phyloP scores from a whole-genome alignment of 495 filamentous ascomycete species.

The Daldinia loculata region DNA sequence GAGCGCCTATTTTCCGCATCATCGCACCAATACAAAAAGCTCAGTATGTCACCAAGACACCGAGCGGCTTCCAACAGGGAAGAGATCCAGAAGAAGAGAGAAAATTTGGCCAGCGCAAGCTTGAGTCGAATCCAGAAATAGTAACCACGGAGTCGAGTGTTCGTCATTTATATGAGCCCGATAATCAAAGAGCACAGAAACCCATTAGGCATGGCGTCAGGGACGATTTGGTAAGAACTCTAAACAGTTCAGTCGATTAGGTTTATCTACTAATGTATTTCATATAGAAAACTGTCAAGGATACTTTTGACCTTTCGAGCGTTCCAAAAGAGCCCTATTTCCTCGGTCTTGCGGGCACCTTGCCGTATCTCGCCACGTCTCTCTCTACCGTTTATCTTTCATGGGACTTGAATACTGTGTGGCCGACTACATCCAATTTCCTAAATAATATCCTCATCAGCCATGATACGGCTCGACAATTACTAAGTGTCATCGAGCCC shows the following conservation, averaged over 20 bases:
- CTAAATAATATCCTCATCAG: conserved; percentile 64
- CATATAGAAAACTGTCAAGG: conserved; percentile 78
- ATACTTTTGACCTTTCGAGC: conserved; percentile 80
- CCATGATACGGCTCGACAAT: conserved; percentile 73
- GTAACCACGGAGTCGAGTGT: conserved; percentile 66
- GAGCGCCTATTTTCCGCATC: conserved; percentile 13
- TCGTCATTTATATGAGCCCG: conserved; percentile 61
- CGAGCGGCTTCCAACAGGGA: conserved; percentile 47
- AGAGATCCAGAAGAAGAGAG: conserved; percentile 64
- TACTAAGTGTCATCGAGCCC: conserved; percentile 85
- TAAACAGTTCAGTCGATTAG: not conserved
- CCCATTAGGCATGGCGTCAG: conserved; percentile 72
- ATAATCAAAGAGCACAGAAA: conserved; percentile 51
- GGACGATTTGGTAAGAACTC: conserved; percentile 72
- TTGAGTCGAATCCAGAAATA: conserved; percentile 64
- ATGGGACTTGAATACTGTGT: conserved; percentile 77
- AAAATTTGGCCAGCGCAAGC: conserved; percentile 56
- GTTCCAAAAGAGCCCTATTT: conserved; percentile 84
- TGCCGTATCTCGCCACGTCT: conserved; percentile 91
- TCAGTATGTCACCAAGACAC: conserved; percentile 43
- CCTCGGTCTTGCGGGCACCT: conserved; percentile 86
- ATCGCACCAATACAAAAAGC: conserved; percentile 36
- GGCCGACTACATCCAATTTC: conserved; percentile 66
- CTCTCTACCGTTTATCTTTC: conserved; percentile 86
- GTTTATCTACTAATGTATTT: not conserved